Evolutionary conservation across 306 rosid species (phyloP), one percentile per base, ranked within the genome.

Genomic region (Sesbania bispinosa): DNA sequence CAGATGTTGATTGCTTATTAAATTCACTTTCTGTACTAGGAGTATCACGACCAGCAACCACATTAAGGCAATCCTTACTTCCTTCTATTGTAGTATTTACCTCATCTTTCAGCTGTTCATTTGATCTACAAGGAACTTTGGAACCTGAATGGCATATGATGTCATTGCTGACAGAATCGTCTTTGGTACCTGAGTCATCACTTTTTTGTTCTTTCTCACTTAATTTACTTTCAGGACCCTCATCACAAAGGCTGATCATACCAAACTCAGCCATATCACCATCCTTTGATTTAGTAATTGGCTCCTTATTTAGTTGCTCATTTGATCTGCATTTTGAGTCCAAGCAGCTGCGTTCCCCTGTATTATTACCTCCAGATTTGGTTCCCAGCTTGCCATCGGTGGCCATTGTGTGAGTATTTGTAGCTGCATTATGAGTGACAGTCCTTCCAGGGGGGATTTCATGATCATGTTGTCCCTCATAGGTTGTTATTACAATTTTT

Each of bases 381-480:
- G 79, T 48, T 75, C 71, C 79, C 15, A 52, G 14, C 68, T 79
- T 81, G 27, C 64, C 76, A 35, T 67, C 52, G 11, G 24, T 60
- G 63, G 78, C 33, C 59, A 57, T 65, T 6, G 85, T 6, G 5
- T 41, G 50, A 52, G 75, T 43, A 55, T 38, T 60, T 67, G 80
- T 88, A 29, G 79, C 74, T 43, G 80, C 33, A 62, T 85, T 85
- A 18, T 77, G 81, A 62, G 77, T 78, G 52, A 84, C 85, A 45
- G 80, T 67, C 80, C 87, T 90, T 45, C 74, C 74, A 27, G 82
- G 72, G 54, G 93, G 96, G 27, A 74, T 50, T 68, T 67, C 86
- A 75, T 93, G 98, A 72, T 83, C 84, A 79, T 93, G 98, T 32
- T 85, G 83, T 71, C 96, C 97, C 80, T 90, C 96, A 38, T 93